A percentile compares a stretch with the other conserved stretches of the same genome.
Conservation (phyloP, 1,284 basidiomycete genomes). For the Malassezia equina region DNA sequence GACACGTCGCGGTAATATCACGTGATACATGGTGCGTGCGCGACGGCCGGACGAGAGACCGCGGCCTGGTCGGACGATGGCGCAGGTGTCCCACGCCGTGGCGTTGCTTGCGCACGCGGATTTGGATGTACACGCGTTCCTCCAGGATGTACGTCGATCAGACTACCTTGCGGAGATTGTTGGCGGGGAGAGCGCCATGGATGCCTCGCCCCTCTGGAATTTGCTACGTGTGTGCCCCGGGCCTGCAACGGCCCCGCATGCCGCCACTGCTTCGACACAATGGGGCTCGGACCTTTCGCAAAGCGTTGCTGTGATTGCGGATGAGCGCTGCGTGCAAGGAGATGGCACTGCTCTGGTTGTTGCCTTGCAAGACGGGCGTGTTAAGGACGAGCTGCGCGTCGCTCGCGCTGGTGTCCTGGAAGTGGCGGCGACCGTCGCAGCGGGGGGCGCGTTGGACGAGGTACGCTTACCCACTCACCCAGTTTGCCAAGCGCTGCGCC, state of each 20-base stretch:
- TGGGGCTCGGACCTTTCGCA: neutral
- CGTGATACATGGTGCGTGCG: conserved; percentile 1
- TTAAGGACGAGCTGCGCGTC: neutral
- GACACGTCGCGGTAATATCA: neutral
- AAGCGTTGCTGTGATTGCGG: neutral
- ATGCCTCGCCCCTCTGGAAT: conserved; percentile 26
- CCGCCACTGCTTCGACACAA: neutral
- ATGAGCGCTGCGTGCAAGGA: neutral
- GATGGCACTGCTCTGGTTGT: conserved; percentile 4
- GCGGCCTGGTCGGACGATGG: neutral
- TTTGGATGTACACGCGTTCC: conserved; percentile 14
- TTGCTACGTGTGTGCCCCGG: conserved; percentile 15
- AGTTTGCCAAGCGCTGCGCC: conserved; percentile 5
- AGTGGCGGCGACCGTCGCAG: conserved; percentile 6
- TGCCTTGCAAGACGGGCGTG: neutral
- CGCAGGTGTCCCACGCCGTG: neutral
- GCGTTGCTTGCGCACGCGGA: conserved; percentile 3
- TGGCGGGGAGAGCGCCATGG: conserved; percentile 26
- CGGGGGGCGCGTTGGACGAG: neutral
- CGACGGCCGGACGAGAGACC: neutral
- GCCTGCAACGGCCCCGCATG: neutral
- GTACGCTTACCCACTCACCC: neutral
- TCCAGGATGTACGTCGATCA: conserved; percentile 24
- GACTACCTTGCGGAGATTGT: conserved; percentile 34
- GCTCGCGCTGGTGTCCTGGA: conserved; percentile 2